These are phyloP conservation scores for Citrullus colocynthis DNA, from an alignment of 306 rosid genomes.

Conservation along the genomic window DNA sequence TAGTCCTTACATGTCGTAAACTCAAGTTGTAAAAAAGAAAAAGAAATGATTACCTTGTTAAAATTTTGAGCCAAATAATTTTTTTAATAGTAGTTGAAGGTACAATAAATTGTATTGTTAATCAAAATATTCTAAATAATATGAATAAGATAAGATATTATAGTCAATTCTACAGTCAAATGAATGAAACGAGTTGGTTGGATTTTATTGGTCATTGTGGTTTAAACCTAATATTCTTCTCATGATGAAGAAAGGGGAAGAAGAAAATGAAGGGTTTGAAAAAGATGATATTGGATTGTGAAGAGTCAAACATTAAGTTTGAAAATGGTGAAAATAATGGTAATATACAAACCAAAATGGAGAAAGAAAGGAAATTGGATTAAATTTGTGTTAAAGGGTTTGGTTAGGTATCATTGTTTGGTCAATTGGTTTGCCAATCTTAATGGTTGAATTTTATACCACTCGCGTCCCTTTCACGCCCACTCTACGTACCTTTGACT, in stretches of 20 bases:
- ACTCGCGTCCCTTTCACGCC: slow-evolving; percentile 26
- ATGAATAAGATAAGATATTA: no score
- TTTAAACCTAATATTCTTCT: neutral
- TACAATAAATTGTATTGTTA: no score
- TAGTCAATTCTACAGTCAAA: neutral
- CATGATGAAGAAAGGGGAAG: neutral
- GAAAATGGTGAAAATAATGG: slow-evolving; percentile 16
- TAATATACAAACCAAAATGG: neutral
- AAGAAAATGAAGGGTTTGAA: neutral
- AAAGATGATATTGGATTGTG: neutral
- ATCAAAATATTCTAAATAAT: no score
- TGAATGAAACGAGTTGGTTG: neutral
- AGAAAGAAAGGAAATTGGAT: slow-evolving; percentile 11
- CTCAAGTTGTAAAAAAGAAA: no score
- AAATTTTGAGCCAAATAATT: no score
- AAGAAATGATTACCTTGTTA: no score
- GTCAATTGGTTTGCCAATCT: slow-evolving; percentile 25
- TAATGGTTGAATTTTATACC: slow-evolving; percentile 13
- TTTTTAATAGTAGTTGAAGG: no score
- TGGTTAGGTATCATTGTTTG: slow-evolving; percentile 15
- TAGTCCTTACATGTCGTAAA: no score
- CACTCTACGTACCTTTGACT: slow-evolving; percentile 13
- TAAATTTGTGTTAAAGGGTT: neutral
- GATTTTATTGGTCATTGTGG: neutral
- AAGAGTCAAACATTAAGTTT: slow-evolving; percentile 20